phyloP scores from a whole-genome alignment of 2,329 filamentous ascomycete genomes.

The Cytospora piceicola region DNA sequence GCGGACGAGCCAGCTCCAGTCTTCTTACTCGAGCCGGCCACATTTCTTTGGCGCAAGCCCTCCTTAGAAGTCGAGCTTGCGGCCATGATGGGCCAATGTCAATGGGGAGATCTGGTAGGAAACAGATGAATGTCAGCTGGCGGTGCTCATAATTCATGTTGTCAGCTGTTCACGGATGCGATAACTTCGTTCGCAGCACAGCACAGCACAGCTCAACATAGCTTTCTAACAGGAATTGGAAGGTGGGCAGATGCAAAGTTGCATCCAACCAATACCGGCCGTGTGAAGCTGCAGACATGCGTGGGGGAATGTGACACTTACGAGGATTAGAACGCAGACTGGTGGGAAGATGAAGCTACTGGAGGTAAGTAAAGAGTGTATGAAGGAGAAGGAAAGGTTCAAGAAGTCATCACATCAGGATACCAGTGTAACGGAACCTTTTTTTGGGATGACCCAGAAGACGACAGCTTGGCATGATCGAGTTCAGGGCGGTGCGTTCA shows the following conservation, averaged over 20 bases:
- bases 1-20: conserved; percentile 48
- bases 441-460: conserved; percentile 19
- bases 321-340: background rate
- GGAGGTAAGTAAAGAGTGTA: conserved; percentile 21
- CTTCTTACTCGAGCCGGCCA: conserved; percentile 52
- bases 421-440: background rate
- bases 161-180: background rate
- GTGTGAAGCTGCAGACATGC: conserved; percentile 4
- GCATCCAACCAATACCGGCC: conserved; percentile 1
- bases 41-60: conserved; percentile 63
- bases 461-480: conserved; percentile 24
- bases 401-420: background rate
- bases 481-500: conserved; percentile 1
- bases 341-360: background rate
- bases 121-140: conserved; percentile 16
- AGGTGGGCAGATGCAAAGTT: conserved; percentile 23
- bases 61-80: conserved; percentile 57
- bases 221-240: conserved; percentile 23
- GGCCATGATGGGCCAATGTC: conserved; percentile 47
- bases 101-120: conserved; percentile 3
- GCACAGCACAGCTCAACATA: background rate
- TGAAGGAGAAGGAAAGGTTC: conserved; percentile 8
- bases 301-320: background rate
- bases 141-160: conserved; percentile 5
- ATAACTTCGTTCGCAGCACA: conserved; percentile 1